Percentiles rank a stretch among this genome's conserved stretches.
Evolutionary conservation across 176 grass and related monocot species (phyloP).

Genomic region (Alopecurus myosuroides): DNA sequence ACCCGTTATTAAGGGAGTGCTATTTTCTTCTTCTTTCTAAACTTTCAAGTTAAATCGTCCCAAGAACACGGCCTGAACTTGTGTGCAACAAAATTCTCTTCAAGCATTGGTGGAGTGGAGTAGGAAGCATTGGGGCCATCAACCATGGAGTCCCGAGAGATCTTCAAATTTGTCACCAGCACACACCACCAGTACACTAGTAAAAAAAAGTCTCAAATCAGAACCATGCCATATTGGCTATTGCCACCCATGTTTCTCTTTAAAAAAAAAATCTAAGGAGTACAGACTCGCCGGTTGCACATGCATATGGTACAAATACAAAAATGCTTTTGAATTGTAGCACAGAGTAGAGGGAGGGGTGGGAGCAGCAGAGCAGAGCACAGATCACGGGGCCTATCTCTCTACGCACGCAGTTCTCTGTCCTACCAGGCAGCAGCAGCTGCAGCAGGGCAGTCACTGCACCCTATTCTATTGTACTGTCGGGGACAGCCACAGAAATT

Average conservation of each 20-base stretch:
- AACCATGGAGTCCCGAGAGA: slow-evolving; percentile 12
- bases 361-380: neutral
- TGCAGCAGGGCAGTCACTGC: neutral
- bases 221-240: neutral
- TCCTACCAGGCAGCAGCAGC: neutral
- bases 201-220: slow-evolving; percentile 6
- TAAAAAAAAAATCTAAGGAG: neutral
- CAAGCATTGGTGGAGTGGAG: neutral
- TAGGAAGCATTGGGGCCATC: neutral
- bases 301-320: neutral
- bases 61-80: neutral
- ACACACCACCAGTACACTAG: neutral
- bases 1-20: no score
- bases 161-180: neutral
- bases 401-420: neutral
- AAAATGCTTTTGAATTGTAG: slow-evolving; percentile 8
- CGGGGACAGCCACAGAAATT: slow-evolving; percentile 15
- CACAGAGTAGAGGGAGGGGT: neutral
- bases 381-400: slow-evolving; percentile 35
- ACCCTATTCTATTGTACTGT: slow-evolving; percentile 5
- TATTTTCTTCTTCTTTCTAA: no score
- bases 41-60: no score
- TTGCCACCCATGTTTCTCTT: neutral
- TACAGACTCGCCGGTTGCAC: neutral
- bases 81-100: neutral